Percentiles rank a stretch among this genome's conserved stretches.
Conservation (phyloP, 1,284 basidiomycete genomes). For the Trichosporon faecale region DNA sequence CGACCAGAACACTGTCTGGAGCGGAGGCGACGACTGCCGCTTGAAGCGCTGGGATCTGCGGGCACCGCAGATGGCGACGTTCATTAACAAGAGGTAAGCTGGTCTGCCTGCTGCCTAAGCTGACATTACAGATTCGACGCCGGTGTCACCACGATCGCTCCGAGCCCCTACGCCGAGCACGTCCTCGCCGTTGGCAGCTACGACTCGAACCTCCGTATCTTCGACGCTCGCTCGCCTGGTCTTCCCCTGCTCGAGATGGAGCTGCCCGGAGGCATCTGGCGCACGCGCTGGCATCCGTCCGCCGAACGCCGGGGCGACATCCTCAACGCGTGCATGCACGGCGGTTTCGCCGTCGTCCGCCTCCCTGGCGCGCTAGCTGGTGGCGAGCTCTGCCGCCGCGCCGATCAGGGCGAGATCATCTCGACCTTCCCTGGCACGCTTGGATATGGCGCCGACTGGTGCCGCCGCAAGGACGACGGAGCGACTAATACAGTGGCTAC, state of each 20-base stretch:
- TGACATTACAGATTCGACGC: slow-evolving; percentile 69
- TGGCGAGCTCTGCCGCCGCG: slow-evolving; percentile 12
- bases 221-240: slow-evolving; percentile 71
- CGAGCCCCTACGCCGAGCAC: slow-evolving; percentile 73
- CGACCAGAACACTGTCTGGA: slow-evolving; percentile 78
- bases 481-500: slow-evolving; percentile 67
- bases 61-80: slow-evolving; percentile 62
- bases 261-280: slow-evolving; percentile 91
- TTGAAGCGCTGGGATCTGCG: slow-evolving; percentile 90
- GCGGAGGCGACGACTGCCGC: slow-evolving; percentile 88
- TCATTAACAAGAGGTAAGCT: slow-evolving; percentile 68
- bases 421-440: slow-evolving; percentile 77
- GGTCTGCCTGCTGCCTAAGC: neutral
- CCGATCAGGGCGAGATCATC: slow-evolving; percentile 44
- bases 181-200: slow-evolving; percentile 90
- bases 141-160: slow-evolving; percentile 88
- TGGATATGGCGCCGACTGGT: slow-evolving; percentile 96
- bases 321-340: slow-evolving; percentile 93
- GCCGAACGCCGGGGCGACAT: slow-evolving; percentile 63
- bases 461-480: slow-evolving; percentile 51
- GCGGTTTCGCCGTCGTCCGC: slow-evolving; percentile 80
- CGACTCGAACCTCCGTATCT: slow-evolving; percentile 74
- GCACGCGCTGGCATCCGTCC: slow-evolving; percentile 90
- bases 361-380: slow-evolving; percentile 47
- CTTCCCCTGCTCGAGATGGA: slow-evolving; percentile 62